Conservation (phyloP, 495 filamentous ascomycete species). For the Aspergillus egyptiacus region DNA sequence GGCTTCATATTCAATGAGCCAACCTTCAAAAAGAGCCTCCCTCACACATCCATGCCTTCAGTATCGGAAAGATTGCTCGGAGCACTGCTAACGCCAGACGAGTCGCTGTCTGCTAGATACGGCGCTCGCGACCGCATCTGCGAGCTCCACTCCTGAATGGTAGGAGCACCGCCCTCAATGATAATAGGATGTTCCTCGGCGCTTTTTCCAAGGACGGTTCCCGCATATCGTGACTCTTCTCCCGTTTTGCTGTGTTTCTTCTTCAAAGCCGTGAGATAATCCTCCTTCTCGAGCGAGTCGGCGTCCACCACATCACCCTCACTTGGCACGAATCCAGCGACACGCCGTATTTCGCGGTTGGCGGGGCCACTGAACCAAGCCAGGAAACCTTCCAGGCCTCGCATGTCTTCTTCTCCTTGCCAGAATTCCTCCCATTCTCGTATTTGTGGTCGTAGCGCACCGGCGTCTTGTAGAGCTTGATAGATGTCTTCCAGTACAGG, state of each 20-base stretch:
- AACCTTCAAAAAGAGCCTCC: not conserved
- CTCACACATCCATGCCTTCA: conserved; percentile 38
- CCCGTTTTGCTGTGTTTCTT: conserved; percentile 79
- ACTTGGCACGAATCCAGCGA: conserved; percentile 50
- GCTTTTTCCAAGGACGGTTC: conserved; percentile 67
- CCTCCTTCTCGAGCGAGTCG: conserved; percentile 52
- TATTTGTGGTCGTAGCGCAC: conserved; percentile 59
- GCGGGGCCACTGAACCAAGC: conserved; percentile 63
- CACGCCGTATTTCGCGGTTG: conserved; percentile 66
- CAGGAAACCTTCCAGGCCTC: conserved; percentile 66
- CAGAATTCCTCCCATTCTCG: conserved; percentile 53
- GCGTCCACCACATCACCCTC: conserved; percentile 42
- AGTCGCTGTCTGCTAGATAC: conserved; percentile 29
- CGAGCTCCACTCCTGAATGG: conserved; percentile 59
- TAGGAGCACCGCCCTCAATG: conserved; percentile 68
- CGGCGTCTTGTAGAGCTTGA: conserved; percentile 71
- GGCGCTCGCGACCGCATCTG: conserved; percentile 32
- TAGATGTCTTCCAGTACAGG: conserved; percentile 70
- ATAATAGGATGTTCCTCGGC: conserved; percentile 60
- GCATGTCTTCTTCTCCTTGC: conserved; percentile 60
- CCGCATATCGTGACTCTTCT: conserved; percentile 73
- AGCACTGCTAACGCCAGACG: conserved; percentile 40
- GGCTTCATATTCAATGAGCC: not conserved
- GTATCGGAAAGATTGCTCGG: conserved; percentile 40
- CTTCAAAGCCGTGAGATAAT: conserved; percentile 73